phyloP scores from a whole-genome alignment of 352 stramenopile genomes.

The Pythium utonaiense region DNA sequence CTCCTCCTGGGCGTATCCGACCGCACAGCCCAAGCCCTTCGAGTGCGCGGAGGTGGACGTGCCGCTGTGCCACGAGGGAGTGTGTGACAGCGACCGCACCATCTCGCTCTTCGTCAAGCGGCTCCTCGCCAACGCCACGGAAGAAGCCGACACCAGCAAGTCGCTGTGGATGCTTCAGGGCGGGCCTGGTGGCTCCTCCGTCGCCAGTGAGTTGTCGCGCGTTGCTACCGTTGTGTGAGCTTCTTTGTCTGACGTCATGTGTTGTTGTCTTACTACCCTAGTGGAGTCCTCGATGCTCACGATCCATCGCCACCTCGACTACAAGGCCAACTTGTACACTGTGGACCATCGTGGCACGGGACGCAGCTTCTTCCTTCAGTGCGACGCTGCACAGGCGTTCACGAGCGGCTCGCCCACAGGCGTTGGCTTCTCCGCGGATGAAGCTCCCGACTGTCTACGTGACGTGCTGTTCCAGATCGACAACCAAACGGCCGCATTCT shows the following conservation, averaged over 20 bases:
- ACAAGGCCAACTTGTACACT: too few relatives aligned
- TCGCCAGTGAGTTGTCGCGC: too few relatives aligned
- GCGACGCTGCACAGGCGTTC: slow-evolving; percentile 33
- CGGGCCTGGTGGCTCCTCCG: slow-evolving; percentile 36
- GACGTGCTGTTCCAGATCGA: slow-evolving; percentile 39
- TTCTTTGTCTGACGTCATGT: too few relatives aligned
- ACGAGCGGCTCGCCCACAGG: slow-evolving; percentile 20
- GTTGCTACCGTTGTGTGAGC: too few relatives aligned
- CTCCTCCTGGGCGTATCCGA: slow-evolving; percentile 7
- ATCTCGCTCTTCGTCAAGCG: slow-evolving; percentile 49
- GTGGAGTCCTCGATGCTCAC: too few relatives aligned
- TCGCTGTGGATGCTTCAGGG: slow-evolving; percentile 43
- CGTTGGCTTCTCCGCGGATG: slow-evolving; percentile 13
- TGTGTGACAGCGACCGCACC: slow-evolving; percentile 54
- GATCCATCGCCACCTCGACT: too few relatives aligned
- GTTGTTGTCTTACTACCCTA: too few relatives aligned
- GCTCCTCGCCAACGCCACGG: neutral
- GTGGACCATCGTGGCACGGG: slow-evolving; percentile 55
- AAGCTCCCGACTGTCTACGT: slow-evolving; percentile 30
- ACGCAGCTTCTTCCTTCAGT: slow-evolving; percentile 38
- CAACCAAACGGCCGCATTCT: slow-evolving; percentile 34
- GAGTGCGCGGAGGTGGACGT: slow-evolving; percentile 66
- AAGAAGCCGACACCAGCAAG: slow-evolving; percentile 10
- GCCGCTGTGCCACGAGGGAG: slow-evolving; percentile 63
- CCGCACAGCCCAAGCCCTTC: slow-evolving; percentile 20